Percentiles rank a stretch among this genome's conserved stretches.
These are phyloP conservation scores for Pseudevernia furfuracea DNA, from an alignment of 495 filamentous ascomycete species.

Conservation along the genomic window DNA sequence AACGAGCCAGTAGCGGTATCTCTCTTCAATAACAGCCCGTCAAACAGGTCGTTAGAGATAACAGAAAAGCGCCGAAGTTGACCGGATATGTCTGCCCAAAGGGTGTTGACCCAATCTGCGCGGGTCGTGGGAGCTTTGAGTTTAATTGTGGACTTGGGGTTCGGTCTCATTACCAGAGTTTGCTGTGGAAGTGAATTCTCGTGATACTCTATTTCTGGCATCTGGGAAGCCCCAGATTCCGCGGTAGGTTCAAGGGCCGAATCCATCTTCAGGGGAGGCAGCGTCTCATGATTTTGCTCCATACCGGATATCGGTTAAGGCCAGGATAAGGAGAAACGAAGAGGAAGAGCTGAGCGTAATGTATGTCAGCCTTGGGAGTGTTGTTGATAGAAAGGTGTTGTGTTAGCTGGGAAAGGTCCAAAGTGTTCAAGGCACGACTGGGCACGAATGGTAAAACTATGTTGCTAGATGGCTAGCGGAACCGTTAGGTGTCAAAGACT, in stretches of 20 bases:
- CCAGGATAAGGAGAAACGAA: background rate
- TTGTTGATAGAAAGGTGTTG: background rate
- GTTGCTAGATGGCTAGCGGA: background rate
- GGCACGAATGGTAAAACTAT: background rate
- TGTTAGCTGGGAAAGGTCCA: background rate
- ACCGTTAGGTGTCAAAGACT: background rate
- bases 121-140: background rate
- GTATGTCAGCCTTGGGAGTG: background rate
- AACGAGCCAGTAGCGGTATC: background rate
- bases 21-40: background rate
- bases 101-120: background rate
- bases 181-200: background rate
- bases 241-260: background rate
- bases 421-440: background rate
- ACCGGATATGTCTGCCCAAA: conserved; percentile 5
- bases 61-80: conserved; percentile 3
- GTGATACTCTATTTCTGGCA: background rate
- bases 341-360: background rate
- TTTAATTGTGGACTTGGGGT: background rate
- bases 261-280: background rate
- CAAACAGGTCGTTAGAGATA: background rate
- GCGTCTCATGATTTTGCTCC: background rate
- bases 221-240: background rate
- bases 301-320: background rate
- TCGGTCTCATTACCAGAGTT: background rate